A percentile compares a stretch with the other conserved stretches of the same genome.
Conservation (phyloP, 768 basidiomycete genomes). For the Heimioporus sp. region DNA sequence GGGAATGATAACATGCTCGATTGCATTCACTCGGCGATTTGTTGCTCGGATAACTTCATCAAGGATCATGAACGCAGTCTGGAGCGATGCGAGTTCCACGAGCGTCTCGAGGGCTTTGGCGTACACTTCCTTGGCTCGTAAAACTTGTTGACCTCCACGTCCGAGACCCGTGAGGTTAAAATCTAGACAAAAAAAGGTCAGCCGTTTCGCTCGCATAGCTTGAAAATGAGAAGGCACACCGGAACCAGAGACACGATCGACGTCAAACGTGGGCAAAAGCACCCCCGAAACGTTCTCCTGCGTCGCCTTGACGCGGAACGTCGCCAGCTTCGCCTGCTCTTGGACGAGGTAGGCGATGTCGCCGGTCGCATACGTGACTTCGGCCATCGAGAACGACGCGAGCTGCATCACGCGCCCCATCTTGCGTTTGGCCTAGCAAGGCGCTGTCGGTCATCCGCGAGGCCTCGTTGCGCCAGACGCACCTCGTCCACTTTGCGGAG, state of each 20-base stretch:
- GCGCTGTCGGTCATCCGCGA: conserved; percentile 20
- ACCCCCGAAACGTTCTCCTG: conserved; percentile 99
- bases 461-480: conserved; percentile 21
- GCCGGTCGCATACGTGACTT: conserved; percentile 96
- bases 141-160: conserved; percentile 93
- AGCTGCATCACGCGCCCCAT: conserved; percentile 99
- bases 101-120: conserved; percentile 97
- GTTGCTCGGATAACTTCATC: conserved; percentile 99
- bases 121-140: conserved; percentile 94
- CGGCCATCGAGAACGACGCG: conserved; percentile 97
- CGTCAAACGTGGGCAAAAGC: conserved; percentile 92
- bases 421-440: conserved; percentile 86
- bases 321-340: conserved; percentile 88
- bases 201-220: not conserved
- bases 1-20: conserved; percentile 96
- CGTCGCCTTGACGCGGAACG: conserved; percentile 90
- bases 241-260: conserved; percentile 80
- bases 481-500: conserved; percentile 98
- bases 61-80: conserved; percentile 97
- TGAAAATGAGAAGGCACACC: conserved; percentile 44
- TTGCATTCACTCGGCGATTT: conserved; percentile 97
- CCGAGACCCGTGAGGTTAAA: conserved; percentile 97
- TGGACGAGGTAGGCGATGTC: conserved; percentile 98
- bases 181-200: conserved; percentile 46
- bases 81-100: conserved; percentile 93